Percentiles rank a stretch among this genome's conserved stretches.
phyloP scores from a whole-genome alignment of 1,284 basidiomycete genomes.

The Pholiota adiposa region DNA sequence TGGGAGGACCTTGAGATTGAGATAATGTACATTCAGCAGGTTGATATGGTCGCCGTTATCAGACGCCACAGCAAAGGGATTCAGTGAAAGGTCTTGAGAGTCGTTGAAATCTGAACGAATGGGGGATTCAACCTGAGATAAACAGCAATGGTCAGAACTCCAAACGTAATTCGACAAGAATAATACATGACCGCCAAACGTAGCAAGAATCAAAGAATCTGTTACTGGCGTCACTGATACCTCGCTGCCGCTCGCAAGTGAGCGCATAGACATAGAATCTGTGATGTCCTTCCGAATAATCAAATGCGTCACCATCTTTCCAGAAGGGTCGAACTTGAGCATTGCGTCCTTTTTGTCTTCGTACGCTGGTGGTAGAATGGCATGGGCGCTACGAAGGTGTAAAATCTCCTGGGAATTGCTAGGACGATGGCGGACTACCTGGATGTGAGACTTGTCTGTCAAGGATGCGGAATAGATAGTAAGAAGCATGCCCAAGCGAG shows the following conservation, averaged over 20 bases:
- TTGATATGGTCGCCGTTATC: too few relatives aligned
- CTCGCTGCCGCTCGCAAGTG: conserved; percentile 17
- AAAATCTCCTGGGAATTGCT: conserved; percentile 24
- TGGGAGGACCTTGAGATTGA: conserved; percentile 44
- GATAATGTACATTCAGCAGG: too few relatives aligned
- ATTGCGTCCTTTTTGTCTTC: background rate
- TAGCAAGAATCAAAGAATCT: conserved; percentile 14
- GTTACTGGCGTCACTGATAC: conserved; percentile 26
- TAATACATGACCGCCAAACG: conserved; percentile 19
- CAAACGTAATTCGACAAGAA: conserved; percentile 19
- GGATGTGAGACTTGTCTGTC: conserved; percentile 34
- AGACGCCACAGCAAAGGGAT: too few relatives aligned
- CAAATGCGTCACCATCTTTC: conserved; percentile 6
- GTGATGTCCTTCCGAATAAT: conserved; percentile 14
- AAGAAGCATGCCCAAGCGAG: conserved; percentile 29
- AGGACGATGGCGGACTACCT: conserved; percentile 35
- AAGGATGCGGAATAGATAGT: conserved; percentile 35
- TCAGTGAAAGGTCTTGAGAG: too few relatives aligned
- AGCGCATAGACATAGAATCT: conserved; percentile 2
- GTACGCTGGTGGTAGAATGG: background rate
- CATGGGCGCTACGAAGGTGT: conserved; percentile 1
- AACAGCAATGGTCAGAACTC: too few relatives aligned
- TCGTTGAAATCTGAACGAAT: too few relatives aligned
- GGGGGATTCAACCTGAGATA: too few relatives aligned
- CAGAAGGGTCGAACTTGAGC: conserved; percentile 16